These are phyloP conservation scores for Fusarium subtropicale DNA, from an alignment of 2,329 filamentous ascomycete species.

Conservation along the genomic window DNA sequence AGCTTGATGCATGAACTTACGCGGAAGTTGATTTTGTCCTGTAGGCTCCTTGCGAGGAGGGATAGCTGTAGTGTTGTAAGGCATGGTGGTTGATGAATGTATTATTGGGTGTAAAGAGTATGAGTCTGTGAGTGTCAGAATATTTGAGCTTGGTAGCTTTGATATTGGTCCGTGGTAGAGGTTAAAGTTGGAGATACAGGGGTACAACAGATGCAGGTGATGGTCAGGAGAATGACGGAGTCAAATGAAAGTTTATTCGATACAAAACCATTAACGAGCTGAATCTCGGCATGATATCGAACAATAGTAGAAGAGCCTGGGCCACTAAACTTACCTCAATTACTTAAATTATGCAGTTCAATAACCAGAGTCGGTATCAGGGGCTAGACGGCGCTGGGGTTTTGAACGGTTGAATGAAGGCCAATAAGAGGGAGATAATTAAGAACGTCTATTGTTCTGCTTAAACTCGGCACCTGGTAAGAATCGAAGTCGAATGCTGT, in stretches of 20 bases:
- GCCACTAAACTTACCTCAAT: constrained; percentile 13
- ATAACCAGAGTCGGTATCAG: constrained; percentile 5
- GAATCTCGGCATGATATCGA: not conserved
- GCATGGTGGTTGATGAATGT: constrained; percentile 67
- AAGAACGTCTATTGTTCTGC: not conserved
- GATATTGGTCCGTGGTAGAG: not conserved
- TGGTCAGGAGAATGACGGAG: not conserved
- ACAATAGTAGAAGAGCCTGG: not conserved
- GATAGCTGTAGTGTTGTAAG: constrained; percentile 89
- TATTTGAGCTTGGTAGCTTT: not conserved
- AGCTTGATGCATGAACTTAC: constrained; percentile 65
- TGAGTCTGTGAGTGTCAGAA: constrained; percentile 12
- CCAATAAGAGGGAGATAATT: no score
- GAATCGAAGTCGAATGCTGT: not conserved
- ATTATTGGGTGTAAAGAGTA: not conserved
- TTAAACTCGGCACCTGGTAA: not conserved
- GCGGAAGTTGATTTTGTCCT: constrained; percentile 84
- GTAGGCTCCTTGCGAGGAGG: constrained; percentile 84
- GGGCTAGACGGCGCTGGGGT: not conserved
- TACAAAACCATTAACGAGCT: no score
- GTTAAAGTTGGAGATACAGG: constrained; percentile 6
- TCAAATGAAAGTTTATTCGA: not conserved
- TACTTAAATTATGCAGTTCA: not conserved
- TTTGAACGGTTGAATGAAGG: not conserved
- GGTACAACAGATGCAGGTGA: not conserved